These are phyloP conservation scores for Penicillium canescens DNA, from an alignment of 495 filamentous ascomycete species.

Conservation along the genomic window DNA sequence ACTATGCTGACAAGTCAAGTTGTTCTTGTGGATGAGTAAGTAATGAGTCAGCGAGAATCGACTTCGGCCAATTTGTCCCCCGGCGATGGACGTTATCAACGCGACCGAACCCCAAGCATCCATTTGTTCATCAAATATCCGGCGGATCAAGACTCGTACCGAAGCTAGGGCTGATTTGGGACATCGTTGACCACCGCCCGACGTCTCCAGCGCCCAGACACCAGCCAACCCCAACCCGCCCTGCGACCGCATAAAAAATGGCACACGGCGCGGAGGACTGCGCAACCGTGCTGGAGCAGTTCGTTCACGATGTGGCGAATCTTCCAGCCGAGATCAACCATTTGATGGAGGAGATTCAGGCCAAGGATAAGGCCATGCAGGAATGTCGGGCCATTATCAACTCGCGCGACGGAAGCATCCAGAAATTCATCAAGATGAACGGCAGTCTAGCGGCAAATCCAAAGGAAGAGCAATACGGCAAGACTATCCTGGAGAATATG, in stretches of 20 bases:
- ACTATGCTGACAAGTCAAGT: no score
- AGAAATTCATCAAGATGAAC: slow-evolving; percentile 86
- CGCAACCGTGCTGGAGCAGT: slow-evolving; percentile 88
- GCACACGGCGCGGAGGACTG: slow-evolving; percentile 65
- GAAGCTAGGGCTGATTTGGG: not conserved
- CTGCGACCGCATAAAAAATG: slow-evolving; percentile 24
- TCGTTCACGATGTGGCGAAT: slow-evolving; percentile 86
- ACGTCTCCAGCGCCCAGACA: not conserved
- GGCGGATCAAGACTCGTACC: not conserved
- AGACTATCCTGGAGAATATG: slow-evolving; percentile 69
- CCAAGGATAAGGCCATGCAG: slow-evolving; percentile 79
- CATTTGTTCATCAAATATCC: not conserved
- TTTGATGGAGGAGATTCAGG: slow-evolving; percentile 89
- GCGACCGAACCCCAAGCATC: not conserved
- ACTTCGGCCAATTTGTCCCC: not conserved
- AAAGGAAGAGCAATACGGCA: slow-evolving; percentile 75
- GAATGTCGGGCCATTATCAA: slow-evolving; percentile 73
- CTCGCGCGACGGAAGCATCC: slow-evolving; percentile 75
- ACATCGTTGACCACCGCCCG: not conserved
- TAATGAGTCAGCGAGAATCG: not conserved
- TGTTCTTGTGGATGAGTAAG: not conserved
- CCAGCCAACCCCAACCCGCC: not conserved
- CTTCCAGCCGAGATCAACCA: slow-evolving; percentile 89
- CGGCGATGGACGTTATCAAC: not conserved
- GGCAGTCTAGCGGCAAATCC: slow-evolving; percentile 81